Evolutionary conservation across 2,329 filamentous ascomycete species (phyloP), one percentile per base, ranked within the genome.

Genomic region (Aureobasidium sp.): DNA sequence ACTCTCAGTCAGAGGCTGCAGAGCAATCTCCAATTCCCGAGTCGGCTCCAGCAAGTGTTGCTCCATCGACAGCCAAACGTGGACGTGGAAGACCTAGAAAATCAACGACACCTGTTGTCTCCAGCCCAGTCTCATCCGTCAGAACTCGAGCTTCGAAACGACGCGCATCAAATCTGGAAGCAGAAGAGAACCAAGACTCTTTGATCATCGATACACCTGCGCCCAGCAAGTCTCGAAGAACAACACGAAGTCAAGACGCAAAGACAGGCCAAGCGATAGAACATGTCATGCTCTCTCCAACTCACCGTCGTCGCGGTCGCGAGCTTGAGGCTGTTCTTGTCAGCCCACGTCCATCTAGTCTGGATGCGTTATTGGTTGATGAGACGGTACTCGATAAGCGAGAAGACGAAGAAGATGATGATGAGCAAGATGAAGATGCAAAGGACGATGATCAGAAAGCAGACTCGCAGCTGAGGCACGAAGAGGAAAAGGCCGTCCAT

Each of bases 81-180:
- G 63, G 65, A 30, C 66, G 64, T 21, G 69, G 70, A 29, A 64
- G 67, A 48, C 66, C 68, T 16, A 66, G 66, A 13, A 71, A 68
- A 49, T 66, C 66, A 11, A 45, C 61, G 37, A 66, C 67, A 25
- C 53, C 65, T 6, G 61, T 63, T 9, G 21, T 21, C 21, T 55
- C 57, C 2, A 62, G 49, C 11, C 62, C 61, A 45, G 30, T 59
- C 2, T 44, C 59, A n/a, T 48, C 62, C 9, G 61, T 59, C 9
- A 36, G 25, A 9, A 54, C 59, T 11, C 63, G 51, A 41, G 55
- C 55, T 29, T 53, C 67, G 7, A 73, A 73, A 63, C 67, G 72
- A 21, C 68, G 67, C 49, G 66, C 69, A 9, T 71, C 70, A 10
- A 61, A 47, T 0, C 30, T 70, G 8, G 63, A 57, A 11, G 37